These are phyloP conservation scores for Naganishia cerealis DNA, from an alignment of 1,284 basidiomycete genomes.

Conservation along the genomic window DNA sequence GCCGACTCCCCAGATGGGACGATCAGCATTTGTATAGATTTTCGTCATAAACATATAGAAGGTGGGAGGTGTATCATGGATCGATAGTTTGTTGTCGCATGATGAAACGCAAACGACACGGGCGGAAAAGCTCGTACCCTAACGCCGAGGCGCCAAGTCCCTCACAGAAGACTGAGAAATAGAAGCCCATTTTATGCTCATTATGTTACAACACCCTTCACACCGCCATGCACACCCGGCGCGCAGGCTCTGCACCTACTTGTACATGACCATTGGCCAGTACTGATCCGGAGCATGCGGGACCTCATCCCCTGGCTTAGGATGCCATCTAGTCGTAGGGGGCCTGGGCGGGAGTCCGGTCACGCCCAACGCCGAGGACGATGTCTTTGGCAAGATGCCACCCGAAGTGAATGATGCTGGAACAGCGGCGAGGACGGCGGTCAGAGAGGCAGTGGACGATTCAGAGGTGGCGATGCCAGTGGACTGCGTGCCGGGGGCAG, in stretches of 20 bases:
- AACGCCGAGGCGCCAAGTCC: no score
- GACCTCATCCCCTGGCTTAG: slow-evolving; percentile 66
- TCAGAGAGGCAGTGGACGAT: slow-evolving; percentile 53
- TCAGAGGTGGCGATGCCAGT: slow-evolving; percentile 58
- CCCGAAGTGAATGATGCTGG: slow-evolving; percentile 60
- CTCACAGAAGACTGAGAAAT: neutral
- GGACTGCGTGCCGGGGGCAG: slow-evolving; percentile 56
- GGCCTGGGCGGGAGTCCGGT: slow-evolving; percentile 68
- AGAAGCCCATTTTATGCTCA: slow-evolving; percentile 9
- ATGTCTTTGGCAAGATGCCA: slow-evolving; percentile 56
- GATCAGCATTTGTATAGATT: slow-evolving; percentile 9
- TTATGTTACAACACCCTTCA: slow-evolving; percentile 15
- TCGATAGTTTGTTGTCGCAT: neutral
- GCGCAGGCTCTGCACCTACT: slow-evolving; percentile 55
- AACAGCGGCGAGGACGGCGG: slow-evolving; percentile 69
- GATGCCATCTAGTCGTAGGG: slow-evolving; percentile 67
- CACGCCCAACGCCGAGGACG: slow-evolving; percentile 57
- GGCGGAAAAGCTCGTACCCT: no score
- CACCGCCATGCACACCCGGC: neutral
- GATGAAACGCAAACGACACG: neutral
- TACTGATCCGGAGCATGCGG: slow-evolving; percentile 75
- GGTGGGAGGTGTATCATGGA: neutral
- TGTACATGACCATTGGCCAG: slow-evolving; percentile 80
- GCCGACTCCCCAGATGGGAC: neutral
- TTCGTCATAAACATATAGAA: slow-evolving; percentile 9